phyloP scores from a whole-genome alignment of 1,284 basidiomycete genomes.

The Pisolithus thermaeus region DNA sequence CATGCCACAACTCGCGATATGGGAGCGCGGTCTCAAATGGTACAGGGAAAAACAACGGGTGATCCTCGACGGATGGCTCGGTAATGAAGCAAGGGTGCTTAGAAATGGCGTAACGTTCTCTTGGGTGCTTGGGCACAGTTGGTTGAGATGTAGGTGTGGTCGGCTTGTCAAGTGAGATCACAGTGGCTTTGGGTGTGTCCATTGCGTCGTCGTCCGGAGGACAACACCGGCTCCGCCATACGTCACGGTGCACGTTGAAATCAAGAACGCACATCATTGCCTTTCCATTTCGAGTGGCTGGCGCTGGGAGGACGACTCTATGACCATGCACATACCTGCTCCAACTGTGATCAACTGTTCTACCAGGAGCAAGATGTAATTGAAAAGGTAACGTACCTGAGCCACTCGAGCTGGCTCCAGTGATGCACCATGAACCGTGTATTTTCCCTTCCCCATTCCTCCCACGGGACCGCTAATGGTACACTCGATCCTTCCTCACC shows the following conservation, averaged over 20 bases:
- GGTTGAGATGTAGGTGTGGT: neutral
- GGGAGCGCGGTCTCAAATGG: slow-evolving; percentile 22
- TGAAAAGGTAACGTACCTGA: slow-evolving; percentile 27
- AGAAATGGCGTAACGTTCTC: neutral
- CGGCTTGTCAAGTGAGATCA: neutral
- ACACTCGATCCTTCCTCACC: neutral
- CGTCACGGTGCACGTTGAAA: slow-evolving; percentile 28
- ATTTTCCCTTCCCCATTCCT: slow-evolving; percentile 39
- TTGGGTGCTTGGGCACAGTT: neutral
- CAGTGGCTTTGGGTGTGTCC: neutral
- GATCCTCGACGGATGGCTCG: slow-evolving; percentile 3
- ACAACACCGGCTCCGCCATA: neutral
- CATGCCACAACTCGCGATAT: slow-evolving; percentile 12
- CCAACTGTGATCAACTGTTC: neutral
- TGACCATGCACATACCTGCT: slow-evolving; percentile 42
- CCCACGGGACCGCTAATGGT: slow-evolving; percentile 30
- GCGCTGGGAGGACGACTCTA: slow-evolving; percentile 31
- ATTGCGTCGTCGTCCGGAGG: neutral
- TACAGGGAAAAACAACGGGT: slow-evolving; percentile 16
- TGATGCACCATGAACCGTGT: slow-evolving; percentile 34
- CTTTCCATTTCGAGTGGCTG: slow-evolving; percentile 3
- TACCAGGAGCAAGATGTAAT: neutral
- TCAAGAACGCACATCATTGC: slow-evolving; percentile 31
- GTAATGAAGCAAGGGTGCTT: neutral
- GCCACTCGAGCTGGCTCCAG: slow-evolving; percentile 29